These are phyloP conservation scores for Monilinia fructicola DNA, from an alignment of 2,329 filamentous ascomycete species.

Conservation along the genomic window DNA sequence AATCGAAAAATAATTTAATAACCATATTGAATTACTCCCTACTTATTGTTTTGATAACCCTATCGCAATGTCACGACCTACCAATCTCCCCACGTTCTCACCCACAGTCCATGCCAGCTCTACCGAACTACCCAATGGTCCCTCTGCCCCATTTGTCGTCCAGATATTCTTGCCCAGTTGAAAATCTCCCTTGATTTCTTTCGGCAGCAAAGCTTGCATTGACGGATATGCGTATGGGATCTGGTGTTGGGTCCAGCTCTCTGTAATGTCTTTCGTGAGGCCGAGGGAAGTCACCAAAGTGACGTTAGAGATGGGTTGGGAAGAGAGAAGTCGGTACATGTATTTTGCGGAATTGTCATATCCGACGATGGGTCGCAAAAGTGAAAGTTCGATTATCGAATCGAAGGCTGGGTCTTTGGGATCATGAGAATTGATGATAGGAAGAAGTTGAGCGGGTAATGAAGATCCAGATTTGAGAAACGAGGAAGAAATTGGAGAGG, in stretches of 20 bases:
- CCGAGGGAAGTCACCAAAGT: neutral
- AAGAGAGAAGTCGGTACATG: conserved; percentile 2
- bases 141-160: conserved; percentile 6
- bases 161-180: neutral
- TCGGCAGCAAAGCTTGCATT: neutral
- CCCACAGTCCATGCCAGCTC: neutral
- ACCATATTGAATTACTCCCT: no score
- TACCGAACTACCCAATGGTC: neutral
- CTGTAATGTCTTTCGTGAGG: neutral
- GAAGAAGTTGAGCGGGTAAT: conserved; percentile 9
- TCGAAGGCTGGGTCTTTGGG: neutral
- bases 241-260: neutral
- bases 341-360: neutral
- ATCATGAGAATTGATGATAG: neutral
- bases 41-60: neutral
- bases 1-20: no score
- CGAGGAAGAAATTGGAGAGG: neutral
- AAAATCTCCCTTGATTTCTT: neutral
- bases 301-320: neutral
- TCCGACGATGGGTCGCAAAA: neutral
- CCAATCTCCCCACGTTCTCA: conserved; percentile 1
- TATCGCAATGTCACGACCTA: neutral
- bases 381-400: conserved; percentile 4
- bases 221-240: conserved; percentile 7
- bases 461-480: neutral